Evolutionary conservation across 2,329 filamentous ascomycete genomes (phyloP), one percentile per base, ranked within the genome.

Genomic region (Fragosphaeria purpurea): DNA sequence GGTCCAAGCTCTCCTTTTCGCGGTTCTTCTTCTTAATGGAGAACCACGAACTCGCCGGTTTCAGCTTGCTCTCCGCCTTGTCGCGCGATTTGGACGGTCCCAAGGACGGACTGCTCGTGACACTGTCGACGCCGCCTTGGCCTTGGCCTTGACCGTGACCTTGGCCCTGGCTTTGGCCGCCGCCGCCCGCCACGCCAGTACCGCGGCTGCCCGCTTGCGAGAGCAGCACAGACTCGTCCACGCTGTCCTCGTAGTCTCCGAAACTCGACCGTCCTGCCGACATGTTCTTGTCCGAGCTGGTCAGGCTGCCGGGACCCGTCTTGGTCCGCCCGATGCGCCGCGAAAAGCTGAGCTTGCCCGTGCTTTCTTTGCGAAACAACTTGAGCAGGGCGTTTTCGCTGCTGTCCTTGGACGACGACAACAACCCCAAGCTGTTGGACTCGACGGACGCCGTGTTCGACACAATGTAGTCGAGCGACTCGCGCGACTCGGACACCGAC

Each of bases 361-460:
- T 80, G 62, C 78, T 82, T 46, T 80, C 77, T 66, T 84, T 84
- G 35, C 80, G 76, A 50, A 84, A 96, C 46, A 84, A 69, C 61
- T 82, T 77, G 61, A 74, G 69, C 56, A 82, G 67, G 49, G 78
- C 76, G 55, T 79, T 78, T 48, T 80, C 77, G 38, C 46, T 40
- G 46, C 43, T 54, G 44, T 67, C 65, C 54, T 64, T 65, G 55
- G 59, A 60, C 50, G 55, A 72, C 67, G 50, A 80, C 70, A 62
- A 65, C 13, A 67, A 56, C 8, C 50, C 48, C 9, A 67, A 61
- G 43, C 69, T 70, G 30, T 61, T 59, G 13, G 74, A 65, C 39
- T 83, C 79, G 22, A 22, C 22, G 5, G 77, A 80, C 4, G 73
- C 68, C 2, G 77, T 73, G 59, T 79, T 80, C 43, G 79, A 82